Evolutionary conservation across 163 green algal genomes (phyloP), one percentile per base, ranked within the genome.

Genomic region (Coccomyxa subellipsoidea): DNA sequence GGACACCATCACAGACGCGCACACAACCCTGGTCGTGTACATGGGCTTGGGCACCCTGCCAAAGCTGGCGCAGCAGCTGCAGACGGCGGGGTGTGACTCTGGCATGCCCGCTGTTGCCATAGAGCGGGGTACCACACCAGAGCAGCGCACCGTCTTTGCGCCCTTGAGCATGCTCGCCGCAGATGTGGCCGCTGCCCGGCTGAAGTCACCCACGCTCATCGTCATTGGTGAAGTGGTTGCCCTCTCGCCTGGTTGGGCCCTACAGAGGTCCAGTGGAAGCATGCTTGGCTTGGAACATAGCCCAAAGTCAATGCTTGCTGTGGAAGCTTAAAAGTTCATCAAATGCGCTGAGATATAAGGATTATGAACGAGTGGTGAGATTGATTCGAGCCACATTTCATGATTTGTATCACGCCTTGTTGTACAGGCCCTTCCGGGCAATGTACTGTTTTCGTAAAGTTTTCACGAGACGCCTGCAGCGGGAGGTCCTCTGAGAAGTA

Each of bases 21-120:
- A 96, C 91, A 96, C 94, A 38, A 99, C 96, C 6, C 92, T 99
- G 0, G 93, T 98, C 0, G 91, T 99, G 9, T 99, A 99, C 91
- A 99, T 99, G 96, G 96, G 96, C 2, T 90, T 99, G 23, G 80
- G 38, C 39, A 98, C 93, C 54, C 90, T 99, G 76, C 92, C 94
- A 12, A 76, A 69, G 10, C 90, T 98, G 38, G 85, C 88, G 0
- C 34, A 81, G 73, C 88, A 93, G 85, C 89, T 99, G 37, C 69
- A 34, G 29, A 4, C 10, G 21, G 83, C 85, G 4, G 96, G 96
- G 8, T 82, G 97, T 32, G n/a, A 80, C 12, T 38, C 85, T 0
- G 77, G 84, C 38, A 97, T 92, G 7, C 96, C 97, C 23, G 94
- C 95, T 9, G 94, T 98, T 5, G 97, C 97, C 0, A 93, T 99